Evolutionary conservation across 2,329 filamentous ascomycete genomes (phyloP), one percentile per base, ranked within the genome.

Genomic region (Tolypocladium paradoxum): DNA sequence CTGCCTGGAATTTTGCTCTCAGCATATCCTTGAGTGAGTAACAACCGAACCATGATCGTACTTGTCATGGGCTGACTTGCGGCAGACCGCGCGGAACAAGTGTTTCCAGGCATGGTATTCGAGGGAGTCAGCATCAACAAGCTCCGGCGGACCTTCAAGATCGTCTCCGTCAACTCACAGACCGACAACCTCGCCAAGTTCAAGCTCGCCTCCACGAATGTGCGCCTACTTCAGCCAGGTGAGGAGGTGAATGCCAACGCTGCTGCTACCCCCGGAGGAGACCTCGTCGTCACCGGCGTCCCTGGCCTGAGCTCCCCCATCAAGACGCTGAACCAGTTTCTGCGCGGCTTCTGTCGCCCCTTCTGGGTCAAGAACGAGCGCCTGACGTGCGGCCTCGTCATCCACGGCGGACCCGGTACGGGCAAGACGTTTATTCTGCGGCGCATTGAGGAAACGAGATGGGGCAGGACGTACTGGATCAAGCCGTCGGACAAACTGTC

Each of bases 391-490:
- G 83, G 82, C 0, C 77, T 93, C 36, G 76, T 93, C 27, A 74
- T 96, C 5, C 85, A 95, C 65, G 92, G 92, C 16, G 84, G 88
- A 20, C 81, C 82, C 56, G 91, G 92, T 12, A 95, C 88, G 0
- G 92, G 92, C 27, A 96, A 96, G 71, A 86, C 83, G 0, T 77
- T 87, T 57, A 73, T 96, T 0, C 72, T 96, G 1, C 68, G 85
- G 18, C 79, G 81, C 34, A 75, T 96, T 22, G 79, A 83, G 9
- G 76, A 74, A 7, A 81, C 83, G 0, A 78, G 77, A 54, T 96
- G 90, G 88, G 82, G 81, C 24, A 81, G 79, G 40, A 81, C 90
- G 1, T 78, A 87, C 58, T 77, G 73, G 52, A 72, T 91, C 52
- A 73, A 78, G 52, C 71, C 73, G 7, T 71, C 76, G 5, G 76